phyloP scores from a whole-genome alignment of 2,329 filamentous ascomycete species.

The Fonsecaea erecta region DNA sequence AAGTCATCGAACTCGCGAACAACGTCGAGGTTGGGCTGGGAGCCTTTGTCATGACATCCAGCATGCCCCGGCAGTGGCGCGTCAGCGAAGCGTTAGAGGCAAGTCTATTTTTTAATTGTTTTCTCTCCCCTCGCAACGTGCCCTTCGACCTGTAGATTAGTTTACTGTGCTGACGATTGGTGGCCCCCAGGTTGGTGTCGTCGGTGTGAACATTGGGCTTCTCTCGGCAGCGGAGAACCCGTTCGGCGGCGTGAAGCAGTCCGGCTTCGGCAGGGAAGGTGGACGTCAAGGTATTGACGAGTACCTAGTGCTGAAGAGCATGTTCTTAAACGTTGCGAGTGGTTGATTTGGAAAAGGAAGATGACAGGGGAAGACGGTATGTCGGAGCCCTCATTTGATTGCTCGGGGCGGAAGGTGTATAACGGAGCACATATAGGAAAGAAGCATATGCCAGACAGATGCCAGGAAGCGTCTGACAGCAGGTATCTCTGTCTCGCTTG shows the following conservation, averaged over 20 bases:
- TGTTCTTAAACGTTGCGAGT: slow-evolving; percentile 5
- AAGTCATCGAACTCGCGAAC: slow-evolving; percentile 63
- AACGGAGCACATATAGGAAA: not conserved
- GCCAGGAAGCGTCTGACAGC: too few species aligned
- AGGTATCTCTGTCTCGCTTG: too few species aligned
- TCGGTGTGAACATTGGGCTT: slow-evolving; percentile 62
- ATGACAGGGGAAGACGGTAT: too few species aligned
- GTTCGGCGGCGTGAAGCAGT: slow-evolving; percentile 40
- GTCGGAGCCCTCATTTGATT: too few species aligned
- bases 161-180: not conserved
- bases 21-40: slow-evolving; percentile 58
- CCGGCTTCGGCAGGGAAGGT: slow-evolving; percentile 27
- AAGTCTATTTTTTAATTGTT: too few species aligned
- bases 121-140: too few species aligned
- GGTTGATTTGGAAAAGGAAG: not conserved
- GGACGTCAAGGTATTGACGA: slow-evolving; percentile 61
- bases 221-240: slow-evolving; percentile 57
- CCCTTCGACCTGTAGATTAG: too few species aligned
- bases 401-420: too few species aligned
- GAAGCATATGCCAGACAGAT: too few species aligned
- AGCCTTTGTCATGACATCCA: slow-evolving; percentile 60
- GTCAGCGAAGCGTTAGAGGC: slow-evolving; percentile 75
- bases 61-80: slow-evolving; percentile 58
- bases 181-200: slow-evolving; percentile 72
- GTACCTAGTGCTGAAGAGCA: slow-evolving; percentile 72